phyloP scores from a whole-genome alignment of 257 asterid species.

The Galeopsis tetrahit region DNA sequence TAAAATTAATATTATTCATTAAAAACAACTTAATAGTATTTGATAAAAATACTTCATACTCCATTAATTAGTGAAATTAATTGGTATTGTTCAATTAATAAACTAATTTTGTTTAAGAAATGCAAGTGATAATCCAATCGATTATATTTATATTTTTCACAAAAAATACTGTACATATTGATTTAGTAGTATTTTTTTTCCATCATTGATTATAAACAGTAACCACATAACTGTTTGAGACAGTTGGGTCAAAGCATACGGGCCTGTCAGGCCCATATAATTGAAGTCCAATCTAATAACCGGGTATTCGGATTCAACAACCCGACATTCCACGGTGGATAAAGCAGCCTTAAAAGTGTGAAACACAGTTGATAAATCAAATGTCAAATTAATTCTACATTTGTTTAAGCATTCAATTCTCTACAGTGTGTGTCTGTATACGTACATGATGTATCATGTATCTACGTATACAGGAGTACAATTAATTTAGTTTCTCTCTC shows the following conservation, averaged over 20 bases:
- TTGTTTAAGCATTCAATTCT: slow-evolving; percentile 29
- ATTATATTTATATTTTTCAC: background rate
- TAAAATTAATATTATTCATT: too few species aligned
- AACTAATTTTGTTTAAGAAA: too few species aligned
- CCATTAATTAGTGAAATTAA: too few species aligned
- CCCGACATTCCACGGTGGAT: background rate
- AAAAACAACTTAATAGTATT: too few species aligned
- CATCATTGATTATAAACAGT: background rate
- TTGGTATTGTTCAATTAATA: too few species aligned
- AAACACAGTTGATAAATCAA: slow-evolving; percentile 6
- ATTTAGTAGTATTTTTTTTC: background rate
- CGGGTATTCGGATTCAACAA: slow-evolving; percentile 22
- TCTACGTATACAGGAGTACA: background rate
- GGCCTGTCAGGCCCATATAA: slow-evolving; percentile 39
- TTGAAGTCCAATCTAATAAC: background rate
- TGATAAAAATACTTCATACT: too few species aligned
- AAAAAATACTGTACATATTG: background rate
- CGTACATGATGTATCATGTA: background rate
- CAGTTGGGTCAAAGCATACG: slow-evolving; percentile 28
- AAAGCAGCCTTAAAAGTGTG: background rate
- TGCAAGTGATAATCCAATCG: too few species aligned
- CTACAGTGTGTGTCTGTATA: background rate
- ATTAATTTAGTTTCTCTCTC: slow-evolving; percentile 15
- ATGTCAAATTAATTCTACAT: background rate
- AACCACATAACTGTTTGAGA: background rate